Evolutionary conservation across 495 filamentous ascomycete species (phyloP).

Genomic region (Articulospora tetracladia): DNA sequence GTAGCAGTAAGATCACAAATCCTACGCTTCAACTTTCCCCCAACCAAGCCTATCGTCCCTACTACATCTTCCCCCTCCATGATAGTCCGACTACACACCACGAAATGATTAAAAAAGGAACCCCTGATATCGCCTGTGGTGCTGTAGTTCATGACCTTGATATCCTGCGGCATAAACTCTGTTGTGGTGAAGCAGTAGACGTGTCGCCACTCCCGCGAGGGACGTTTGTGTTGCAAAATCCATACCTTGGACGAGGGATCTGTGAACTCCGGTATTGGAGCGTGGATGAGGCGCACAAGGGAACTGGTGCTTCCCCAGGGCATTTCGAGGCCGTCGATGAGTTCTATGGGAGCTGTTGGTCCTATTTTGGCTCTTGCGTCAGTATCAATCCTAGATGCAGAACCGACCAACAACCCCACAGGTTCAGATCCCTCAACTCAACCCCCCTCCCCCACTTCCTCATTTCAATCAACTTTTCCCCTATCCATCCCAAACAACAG

Average conservation of each 20-base stretch:
- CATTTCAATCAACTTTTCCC: too few species aligned
- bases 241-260: slow-evolving; percentile 30
- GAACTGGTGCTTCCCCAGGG: slow-evolving; percentile 4
- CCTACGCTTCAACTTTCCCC: slow-evolving; percentile 51
- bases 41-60: slow-evolving; percentile 53
- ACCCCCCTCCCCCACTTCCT: too few species aligned
- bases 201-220: slow-evolving; percentile 25
- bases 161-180: slow-evolving; percentile 39
- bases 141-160: slow-evolving; percentile 56
- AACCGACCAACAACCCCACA: too few species aligned
- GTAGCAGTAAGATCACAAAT: too few species aligned
- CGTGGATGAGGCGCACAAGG: slow-evolving; percentile 26
- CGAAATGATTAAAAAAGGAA: slow-evolving; percentile 38
- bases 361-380: background rate
- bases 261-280: slow-evolving; percentile 27
- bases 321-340: slow-evolving; percentile 16
- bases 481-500: too few species aligned
- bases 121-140: slow-evolving; percentile 29
- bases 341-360: slow-evolving; percentile 25
- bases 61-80: slow-evolving; percentile 42
- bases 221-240: slow-evolving; percentile 29
- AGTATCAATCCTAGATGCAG: too few species aligned
- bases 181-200: slow-evolving; percentile 37
- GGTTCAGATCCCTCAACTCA: too few species aligned
- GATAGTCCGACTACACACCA: slow-evolving; percentile 34